Evolutionary conservation across 495 filamentous ascomycete species (phyloP).

Genomic region (Schizothecium vesticola): DNA sequence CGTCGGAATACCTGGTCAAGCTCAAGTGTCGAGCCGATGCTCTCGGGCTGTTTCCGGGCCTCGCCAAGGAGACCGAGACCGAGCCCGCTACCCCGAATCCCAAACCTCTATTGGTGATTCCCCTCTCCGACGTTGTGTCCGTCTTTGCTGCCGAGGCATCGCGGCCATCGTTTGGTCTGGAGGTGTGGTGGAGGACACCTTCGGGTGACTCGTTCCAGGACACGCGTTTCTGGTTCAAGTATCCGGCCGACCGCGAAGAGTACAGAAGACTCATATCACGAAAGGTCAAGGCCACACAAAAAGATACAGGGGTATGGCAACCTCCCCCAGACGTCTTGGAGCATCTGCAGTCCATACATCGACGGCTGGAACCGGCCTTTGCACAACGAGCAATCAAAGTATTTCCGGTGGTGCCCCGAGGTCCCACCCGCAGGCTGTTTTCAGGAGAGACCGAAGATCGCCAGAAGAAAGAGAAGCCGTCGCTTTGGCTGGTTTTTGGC

Average conservation of each 20-base stretch:
- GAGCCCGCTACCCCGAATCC: constrained; percentile 15
- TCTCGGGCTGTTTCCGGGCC: constrained; percentile 32
- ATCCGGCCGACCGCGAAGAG: constrained; percentile 66
- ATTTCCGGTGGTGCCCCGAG: constrained; percentile 76
- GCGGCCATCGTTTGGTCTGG: constrained; percentile 70
- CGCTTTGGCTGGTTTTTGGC: constrained; percentile 83
- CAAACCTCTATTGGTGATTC: constrained; percentile 42
- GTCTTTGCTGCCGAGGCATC: constrained; percentile 76
- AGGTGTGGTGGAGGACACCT: constrained; percentile 71
- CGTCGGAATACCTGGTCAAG: constrained; percentile 73
- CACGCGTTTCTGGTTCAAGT: constrained; percentile 61
- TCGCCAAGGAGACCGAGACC: constrained; percentile 10
- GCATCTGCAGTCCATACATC: constrained; percentile 61
- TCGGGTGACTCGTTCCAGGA: constrained; percentile 47
- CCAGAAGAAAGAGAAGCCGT: constrained; percentile 63
- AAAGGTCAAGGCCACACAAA: constrained; percentile 45
- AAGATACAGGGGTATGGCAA: constrained; percentile 36
- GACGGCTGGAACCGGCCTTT: constrained; percentile 61
- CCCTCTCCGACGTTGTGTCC: constrained; percentile 68
- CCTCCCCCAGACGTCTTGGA: constrained; percentile 57
- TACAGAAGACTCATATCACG: constrained; percentile 66
- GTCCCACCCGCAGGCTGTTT: constrained; percentile 41
- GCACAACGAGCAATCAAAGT: constrained; percentile 66
- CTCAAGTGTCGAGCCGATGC: constrained; percentile 71
- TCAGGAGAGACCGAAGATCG: constrained; percentile 44